These are phyloP conservation scores for Ustilago trichophora DNA, from an alignment of 1,284 basidiomycete genomes.

Conservation along the genomic window DNA sequence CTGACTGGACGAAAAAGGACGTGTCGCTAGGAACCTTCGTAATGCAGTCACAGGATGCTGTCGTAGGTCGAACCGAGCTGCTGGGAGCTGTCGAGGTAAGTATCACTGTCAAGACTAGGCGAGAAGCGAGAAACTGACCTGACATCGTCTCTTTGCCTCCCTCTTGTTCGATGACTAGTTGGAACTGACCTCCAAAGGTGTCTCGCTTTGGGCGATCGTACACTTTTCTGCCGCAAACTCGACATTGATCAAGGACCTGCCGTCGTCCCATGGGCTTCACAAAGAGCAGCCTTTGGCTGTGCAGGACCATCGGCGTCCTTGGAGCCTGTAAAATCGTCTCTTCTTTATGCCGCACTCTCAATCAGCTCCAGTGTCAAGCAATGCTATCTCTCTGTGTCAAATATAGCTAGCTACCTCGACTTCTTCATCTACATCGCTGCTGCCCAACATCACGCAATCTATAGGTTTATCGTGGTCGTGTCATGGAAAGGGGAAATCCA, in stretches of 20 bases:
- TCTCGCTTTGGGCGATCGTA: constrained; percentile 11
- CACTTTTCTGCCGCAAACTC: constrained; percentile 1
- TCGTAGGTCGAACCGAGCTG: constrained; percentile 6
- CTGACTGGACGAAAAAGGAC: background rate
- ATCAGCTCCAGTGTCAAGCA: no score
- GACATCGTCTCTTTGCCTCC: background rate
- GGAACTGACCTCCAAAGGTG: constrained; percentile 7
- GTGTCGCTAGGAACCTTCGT: constrained; percentile 13
- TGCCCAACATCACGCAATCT: no score
- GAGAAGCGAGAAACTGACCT: background rate
- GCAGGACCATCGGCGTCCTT: background rate
- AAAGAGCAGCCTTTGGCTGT: background rate
- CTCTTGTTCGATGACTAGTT: background rate
- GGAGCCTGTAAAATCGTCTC: background rate
- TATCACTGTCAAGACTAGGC: background rate
- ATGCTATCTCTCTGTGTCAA: no score
- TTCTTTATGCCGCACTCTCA: no score
- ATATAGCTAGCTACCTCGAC: no score
- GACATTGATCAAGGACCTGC: background rate
- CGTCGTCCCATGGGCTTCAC: background rate
- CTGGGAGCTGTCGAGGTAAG: constrained; percentile 17
- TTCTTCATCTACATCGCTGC: no score
- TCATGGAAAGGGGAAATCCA: no score
- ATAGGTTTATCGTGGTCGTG: no score
- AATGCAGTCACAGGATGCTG: constrained; percentile 17